Conservation (phyloP, 1,284 basidiomycete genomes). For the Marasmius sp. region DNA sequence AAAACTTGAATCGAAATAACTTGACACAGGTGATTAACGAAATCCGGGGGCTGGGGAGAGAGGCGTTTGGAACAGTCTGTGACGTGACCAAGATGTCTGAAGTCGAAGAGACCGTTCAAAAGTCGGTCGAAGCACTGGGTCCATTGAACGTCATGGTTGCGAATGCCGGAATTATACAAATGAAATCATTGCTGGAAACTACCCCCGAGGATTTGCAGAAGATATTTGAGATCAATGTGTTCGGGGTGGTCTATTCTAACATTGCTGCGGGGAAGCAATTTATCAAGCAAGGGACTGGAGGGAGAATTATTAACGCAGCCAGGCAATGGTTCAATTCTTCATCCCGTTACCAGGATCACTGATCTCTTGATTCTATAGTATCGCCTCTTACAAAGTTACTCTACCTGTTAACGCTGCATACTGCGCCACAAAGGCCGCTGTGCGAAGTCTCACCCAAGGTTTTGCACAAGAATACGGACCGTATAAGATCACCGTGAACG, state of each 20-base stretch:
- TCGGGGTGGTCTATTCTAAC: slow-evolving; percentile 11
- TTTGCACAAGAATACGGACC: slow-evolving; percentile 7
- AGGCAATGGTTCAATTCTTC: slow-evolving; percentile 7
- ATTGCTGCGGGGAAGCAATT: slow-evolving; percentile 14
- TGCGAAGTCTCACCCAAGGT: slow-evolving; percentile 12
- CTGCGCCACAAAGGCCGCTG: slow-evolving; percentile 12
- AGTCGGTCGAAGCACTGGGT: slow-evolving; percentile 11
- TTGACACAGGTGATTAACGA: slow-evolving; percentile 9
- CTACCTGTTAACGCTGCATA: slow-evolving; percentile 5
- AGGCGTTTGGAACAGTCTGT: slow-evolving; percentile 2
- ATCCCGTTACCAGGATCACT: neutral
- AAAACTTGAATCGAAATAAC: neutral
- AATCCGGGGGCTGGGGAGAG: slow-evolving; percentile 9
- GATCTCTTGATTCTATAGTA: neutral
- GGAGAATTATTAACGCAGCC: slow-evolving; percentile 14
- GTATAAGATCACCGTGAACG: slow-evolving; percentile 12
- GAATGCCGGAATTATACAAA: slow-evolving; percentile 13
- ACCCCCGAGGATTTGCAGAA: slow-evolving; percentile 7
- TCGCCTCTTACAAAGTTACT: slow-evolving; percentile 7
- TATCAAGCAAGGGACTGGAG: slow-evolving; percentile 14
- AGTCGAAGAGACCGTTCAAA: slow-evolving; percentile 9
- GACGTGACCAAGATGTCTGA: slow-evolving; percentile 7
- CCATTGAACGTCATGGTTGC: slow-evolving; percentile 15
- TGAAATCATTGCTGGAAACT: slow-evolving; percentile 7
- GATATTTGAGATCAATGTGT: slow-evolving; percentile 11